Evolutionary conservation across 352 stramenopile species (phyloP).

Genomic region (Globisporangium viniferum): DNA sequence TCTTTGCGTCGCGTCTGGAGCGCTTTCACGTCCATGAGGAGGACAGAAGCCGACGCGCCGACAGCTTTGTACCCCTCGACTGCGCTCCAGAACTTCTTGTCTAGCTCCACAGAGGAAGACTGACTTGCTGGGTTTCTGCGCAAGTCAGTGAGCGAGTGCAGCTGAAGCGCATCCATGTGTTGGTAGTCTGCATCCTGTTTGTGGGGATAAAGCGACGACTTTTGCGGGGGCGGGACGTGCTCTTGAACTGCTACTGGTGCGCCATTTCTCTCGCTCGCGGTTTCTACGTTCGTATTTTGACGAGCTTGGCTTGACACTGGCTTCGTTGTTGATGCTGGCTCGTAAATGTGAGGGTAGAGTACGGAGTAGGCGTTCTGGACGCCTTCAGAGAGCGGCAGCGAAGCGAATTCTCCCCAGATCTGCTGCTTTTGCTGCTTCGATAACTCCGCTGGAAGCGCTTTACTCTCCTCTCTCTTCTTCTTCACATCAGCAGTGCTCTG

Average conservation of each 20-base stretch:
- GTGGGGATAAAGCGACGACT: background rate
- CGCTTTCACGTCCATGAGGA: constrained; percentile 41
- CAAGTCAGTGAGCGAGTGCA: background rate
- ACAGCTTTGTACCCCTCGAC: constrained; percentile 57
- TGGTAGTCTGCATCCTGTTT: background rate
- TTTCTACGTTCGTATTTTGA: background rate
- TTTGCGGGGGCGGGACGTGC: background rate
- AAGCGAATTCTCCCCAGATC: constrained; percentile 46
- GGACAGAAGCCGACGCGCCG: constrained; percentile 21
- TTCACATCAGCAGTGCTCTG: background rate
- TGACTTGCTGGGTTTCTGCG: constrained; percentile 1
- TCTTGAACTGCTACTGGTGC: background rate
- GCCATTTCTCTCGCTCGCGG: background rate
- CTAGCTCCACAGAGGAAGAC: constrained; percentile 16
- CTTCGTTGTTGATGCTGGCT: background rate
- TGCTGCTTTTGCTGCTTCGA: constrained; percentile 34
- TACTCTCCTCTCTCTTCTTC: background rate
- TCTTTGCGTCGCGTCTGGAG: constrained; percentile 31
- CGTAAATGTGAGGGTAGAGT: constrained; percentile 53
- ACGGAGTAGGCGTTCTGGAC: constrained; percentile 60
- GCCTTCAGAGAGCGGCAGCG: constrained; percentile 26
- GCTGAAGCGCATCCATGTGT: background rate
- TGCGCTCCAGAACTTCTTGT: constrained; percentile 65
- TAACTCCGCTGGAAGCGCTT: constrained; percentile 1
- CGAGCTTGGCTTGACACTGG: background rate